Percentiles rank a stretch among this genome's conserved stretches.
These are phyloP conservation scores for Fomitopsis palustris DNA, from an alignment of 1,284 basidiomycete genomes.

Conservation along the genomic window DNA sequence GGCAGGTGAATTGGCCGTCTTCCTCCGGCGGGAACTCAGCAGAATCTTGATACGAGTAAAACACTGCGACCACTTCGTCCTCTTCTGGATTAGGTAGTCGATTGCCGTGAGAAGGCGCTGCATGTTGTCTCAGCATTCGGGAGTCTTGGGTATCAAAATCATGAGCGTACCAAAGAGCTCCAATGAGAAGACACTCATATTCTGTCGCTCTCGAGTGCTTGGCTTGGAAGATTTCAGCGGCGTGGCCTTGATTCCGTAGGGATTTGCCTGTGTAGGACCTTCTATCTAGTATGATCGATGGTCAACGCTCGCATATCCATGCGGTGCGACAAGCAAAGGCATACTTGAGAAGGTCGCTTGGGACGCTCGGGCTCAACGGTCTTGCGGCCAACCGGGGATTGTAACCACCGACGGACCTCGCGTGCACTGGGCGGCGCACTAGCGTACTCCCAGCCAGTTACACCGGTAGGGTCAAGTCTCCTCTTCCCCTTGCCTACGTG, in stretches of 20 bases:
- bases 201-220: constrained; percentile 58
- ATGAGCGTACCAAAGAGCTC: constrained; percentile 75
- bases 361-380: constrained; percentile 5
- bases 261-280: constrained; percentile 72
- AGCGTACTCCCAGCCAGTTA: constrained; percentile 79
- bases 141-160: background rate
- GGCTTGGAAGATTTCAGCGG: constrained; percentile 40
- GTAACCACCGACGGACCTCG: constrained; percentile 52
- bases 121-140: background rate
- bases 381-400: constrained; percentile 20
- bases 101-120: constrained; percentile 62
- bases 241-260: constrained; percentile 63
- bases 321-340: background rate
- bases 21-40: constrained; percentile 35
- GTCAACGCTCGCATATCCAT: constrained; percentile 25
- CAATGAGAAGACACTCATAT: constrained; percentile 80
- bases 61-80: constrained; percentile 72
- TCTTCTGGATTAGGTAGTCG: constrained; percentile 69
- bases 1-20: constrained; percentile 31
- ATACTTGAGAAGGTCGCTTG: constrained; percentile 53
- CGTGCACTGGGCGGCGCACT: constrained; percentile 56
- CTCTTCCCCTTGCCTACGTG: background rate
- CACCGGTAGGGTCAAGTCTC: constrained; percentile 15
- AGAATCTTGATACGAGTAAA: constrained; percentile 65
- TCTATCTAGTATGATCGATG: constrained; percentile 51